phyloP scores from a whole-genome alignment of 2,329 filamentous ascomycete genomes.

The Piedraia hortae region DNA sequence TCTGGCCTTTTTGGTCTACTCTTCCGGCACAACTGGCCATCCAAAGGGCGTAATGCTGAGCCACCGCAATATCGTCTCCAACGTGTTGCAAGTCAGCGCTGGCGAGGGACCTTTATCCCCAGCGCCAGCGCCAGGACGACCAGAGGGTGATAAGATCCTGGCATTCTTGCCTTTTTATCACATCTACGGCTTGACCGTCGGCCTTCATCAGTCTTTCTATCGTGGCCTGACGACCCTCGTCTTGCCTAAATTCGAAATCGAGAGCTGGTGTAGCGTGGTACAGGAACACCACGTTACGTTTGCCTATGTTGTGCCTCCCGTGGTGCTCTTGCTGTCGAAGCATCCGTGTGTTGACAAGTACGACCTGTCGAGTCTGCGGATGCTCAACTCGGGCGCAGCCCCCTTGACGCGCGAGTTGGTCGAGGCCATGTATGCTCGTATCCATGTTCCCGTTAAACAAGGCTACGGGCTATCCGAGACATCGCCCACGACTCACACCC shows the following conservation, averaged over 20 bases:
- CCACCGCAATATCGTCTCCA: conserved; percentile 59
- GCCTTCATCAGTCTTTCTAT: conserved; percentile 41
- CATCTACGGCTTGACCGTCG: conserved; percentile 55
- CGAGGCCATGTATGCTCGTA: conserved; percentile 42
- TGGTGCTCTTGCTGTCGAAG: conserved; percentile 57
- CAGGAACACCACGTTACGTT: conserved; percentile 52
- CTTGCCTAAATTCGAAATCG: conserved; percentile 57
- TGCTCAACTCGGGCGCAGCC: conserved; percentile 70
- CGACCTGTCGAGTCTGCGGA: conserved; percentile 49
- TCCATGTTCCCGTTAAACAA: conserved; percentile 64
- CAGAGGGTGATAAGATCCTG: conserved; percentile 41
- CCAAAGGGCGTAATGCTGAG: conserved; percentile 79
- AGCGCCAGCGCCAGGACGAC: conserved; percentile 17
- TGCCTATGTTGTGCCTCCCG: conserved; percentile 57
- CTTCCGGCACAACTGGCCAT: conserved; percentile 66
- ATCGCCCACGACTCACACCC: conserved; percentile 48
- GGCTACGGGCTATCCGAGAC: conserved; percentile 81
- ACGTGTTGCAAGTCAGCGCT: conserved; percentile 22
- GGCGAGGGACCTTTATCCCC: conserved; percentile 23
- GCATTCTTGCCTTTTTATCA: conserved; percentile 76
- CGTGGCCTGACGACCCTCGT: conserved; percentile 39
- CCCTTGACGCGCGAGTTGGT: conserved; percentile 61
- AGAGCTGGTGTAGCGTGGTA: conserved; percentile 48
- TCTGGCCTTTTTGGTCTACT: conserved; percentile 64
- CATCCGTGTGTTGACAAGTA: conserved; percentile 53